A percentile compares a stretch with the other conserved stretches of the same genome.
These are phyloP conservation scores for Flaveria trinervia DNA, from an alignment of 129 eudicot genomes.

Conservation along the genomic window DNA sequence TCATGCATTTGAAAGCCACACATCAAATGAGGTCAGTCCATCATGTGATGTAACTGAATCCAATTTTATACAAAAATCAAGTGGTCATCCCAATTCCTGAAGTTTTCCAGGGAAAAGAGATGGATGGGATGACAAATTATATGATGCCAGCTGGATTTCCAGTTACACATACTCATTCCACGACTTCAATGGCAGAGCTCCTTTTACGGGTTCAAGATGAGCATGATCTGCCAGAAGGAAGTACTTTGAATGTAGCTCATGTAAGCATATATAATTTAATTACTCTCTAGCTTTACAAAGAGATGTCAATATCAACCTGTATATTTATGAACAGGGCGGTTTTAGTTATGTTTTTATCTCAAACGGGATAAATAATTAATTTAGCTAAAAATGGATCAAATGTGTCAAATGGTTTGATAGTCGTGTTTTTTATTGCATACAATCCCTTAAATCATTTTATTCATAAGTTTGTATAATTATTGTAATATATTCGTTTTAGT, in stretches of 20 bases:
- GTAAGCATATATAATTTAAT: conserved; percentile 14
- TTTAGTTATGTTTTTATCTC: background rate
- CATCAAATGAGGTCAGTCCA: conserved; percentile 31
- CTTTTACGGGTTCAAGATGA: conserved; percentile 48
- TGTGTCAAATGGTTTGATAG: background rate
- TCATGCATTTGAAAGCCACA: conserved; percentile 23
- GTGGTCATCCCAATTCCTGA: conserved; percentile 31
- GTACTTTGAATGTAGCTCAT: conserved; percentile 36
- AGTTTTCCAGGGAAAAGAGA: conserved; percentile 39
- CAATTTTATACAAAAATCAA: background rate
- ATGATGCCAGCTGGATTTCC: conserved; percentile 34
- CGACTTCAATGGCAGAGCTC: conserved; percentile 61
- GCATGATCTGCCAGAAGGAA: conserved; percentile 35
- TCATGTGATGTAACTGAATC: conserved; percentile 35
- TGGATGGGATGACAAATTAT: conserved; percentile 33
- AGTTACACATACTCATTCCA: conserved; percentile 19
- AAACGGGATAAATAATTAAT: background rate
- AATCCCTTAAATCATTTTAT: background rate
- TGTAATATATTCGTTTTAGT: background rate
- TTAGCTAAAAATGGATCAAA: background rate
- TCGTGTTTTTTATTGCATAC: background rate
- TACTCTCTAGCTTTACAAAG: conserved; percentile 7
- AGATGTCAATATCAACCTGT: background rate
- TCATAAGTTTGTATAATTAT: background rate
- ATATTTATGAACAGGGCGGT: background rate